Percentiles rank a stretch among this genome's conserved stretches.
Conservation (phyloP, 2,329 filamentous ascomycete species). For the Fusarium goolgardi region DNA sequence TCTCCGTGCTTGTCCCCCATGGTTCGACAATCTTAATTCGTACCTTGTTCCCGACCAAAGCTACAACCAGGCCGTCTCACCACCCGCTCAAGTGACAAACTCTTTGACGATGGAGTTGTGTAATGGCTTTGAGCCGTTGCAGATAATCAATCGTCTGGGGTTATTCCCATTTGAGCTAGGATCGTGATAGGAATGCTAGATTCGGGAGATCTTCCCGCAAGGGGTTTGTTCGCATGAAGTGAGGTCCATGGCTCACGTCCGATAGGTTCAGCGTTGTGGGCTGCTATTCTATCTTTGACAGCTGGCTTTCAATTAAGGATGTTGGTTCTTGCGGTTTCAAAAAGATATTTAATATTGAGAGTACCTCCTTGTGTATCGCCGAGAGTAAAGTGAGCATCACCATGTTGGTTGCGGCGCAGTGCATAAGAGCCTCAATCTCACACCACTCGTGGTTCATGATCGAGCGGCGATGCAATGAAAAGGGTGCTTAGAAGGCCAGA, state of each 20-base stretch:
- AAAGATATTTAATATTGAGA: neutral
- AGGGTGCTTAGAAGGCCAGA: neutral
- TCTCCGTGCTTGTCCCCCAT: slow-evolving; percentile 32
- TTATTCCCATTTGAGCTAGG: slow-evolving; percentile 1
- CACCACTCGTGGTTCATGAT: neutral
- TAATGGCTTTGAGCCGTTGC: slow-evolving; percentile 17
- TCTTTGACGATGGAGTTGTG: slow-evolving; percentile 32
- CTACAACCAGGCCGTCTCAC: slow-evolving; percentile 11
- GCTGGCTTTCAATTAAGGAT: neutral
- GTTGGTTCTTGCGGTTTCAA: neutral
- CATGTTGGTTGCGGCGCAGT: slow-evolving; percentile 3
- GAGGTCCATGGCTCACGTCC: neutral
- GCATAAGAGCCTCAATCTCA: slow-evolving; percentile 2
- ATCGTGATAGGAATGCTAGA: slow-evolving; percentile 30
- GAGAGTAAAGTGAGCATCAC: neutral
- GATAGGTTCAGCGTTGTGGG: slow-evolving; percentile 6
- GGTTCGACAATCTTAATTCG: slow-evolving; percentile 41
- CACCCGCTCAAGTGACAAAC: slow-evolving; percentile 19
- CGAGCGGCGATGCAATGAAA: neutral
- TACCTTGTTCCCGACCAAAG: slow-evolving; percentile 2
- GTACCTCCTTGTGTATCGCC: neutral
- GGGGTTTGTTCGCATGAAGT: slow-evolving; percentile 28
- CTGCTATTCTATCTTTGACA: neutral
- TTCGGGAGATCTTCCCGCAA: slow-evolving; percentile 34
- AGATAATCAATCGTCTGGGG: neutral